Base-by-base conservation (phyloP, 129 eudicot species). In the Heracleum sosnowskyi region DNA sequence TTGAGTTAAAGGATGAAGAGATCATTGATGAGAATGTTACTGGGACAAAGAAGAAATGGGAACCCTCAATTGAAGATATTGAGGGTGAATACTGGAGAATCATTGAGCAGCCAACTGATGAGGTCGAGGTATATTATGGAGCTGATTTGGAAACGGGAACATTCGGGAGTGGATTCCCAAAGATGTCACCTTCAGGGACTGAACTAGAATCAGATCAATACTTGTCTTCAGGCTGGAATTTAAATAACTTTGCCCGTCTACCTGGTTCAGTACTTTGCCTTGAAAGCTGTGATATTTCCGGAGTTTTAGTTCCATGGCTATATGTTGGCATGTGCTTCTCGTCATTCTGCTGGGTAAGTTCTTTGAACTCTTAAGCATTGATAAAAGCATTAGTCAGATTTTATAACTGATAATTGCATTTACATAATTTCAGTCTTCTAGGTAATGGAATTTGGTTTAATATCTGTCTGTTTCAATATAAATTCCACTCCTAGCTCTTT, bases 251-350 rank as follows among this genome's bases (percentile, higher is more conserved):
- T 26, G 82, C 94, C 0, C 89, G 97, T 41, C 80, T 89, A 18
- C 90, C 89, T 0, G 93, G 97, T 68, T 91, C 97, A 1, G 82
- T 91, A 36, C 85, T 91, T 69, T 76, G 92, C 75, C 89, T 89
- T 35, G 94, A 91, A 78, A 87, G 63, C 69, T 80, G 89, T 79
- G 84, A 91, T 72, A 91, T 91, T 49, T 91, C 97, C 3, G 97
- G 97, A 51, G 97, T 91, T 55, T 71, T 89, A 73, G 92, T 89
- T 20, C 97, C 97, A 4, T 91, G 97, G 97, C 83, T 91, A 62
- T 91, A 91, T 79, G 84, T 91, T 62, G 97, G 97, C 75, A 91
- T 91, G 97, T 91, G 97, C 85, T 89, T 91, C 81, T 91, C 97
- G 29, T 89, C 97, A 29, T 91, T 91, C 81, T 91, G 94, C 75